Evolutionary conservation across 495 filamentous ascomycete genomes (phyloP).

Genomic region (Lasiosphaeria miniovina): DNA sequence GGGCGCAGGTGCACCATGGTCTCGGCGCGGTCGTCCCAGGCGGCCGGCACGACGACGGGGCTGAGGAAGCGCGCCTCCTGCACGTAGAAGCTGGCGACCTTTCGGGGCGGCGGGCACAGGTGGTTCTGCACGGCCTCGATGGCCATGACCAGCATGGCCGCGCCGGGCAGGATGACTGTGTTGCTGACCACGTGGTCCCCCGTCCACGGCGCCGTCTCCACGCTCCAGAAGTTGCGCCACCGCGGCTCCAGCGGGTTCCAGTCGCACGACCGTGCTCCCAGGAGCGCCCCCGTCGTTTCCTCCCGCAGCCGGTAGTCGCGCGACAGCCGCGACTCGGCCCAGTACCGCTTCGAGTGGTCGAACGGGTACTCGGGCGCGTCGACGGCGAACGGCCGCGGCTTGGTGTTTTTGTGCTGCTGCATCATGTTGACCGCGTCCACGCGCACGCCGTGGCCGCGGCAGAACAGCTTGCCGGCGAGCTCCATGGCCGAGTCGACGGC

Average conservation of each 20-base stretch:
- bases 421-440: slow-evolving; percentile 16
- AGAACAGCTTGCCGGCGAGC: slow-evolving; percentile 32
- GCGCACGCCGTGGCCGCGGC: slow-evolving; percentile 29
- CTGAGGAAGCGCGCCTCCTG: slow-evolving; percentile 34
- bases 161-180: slow-evolving; percentile 50
- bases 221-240: slow-evolving; percentile 43
- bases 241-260: slow-evolving; percentile 39
- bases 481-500: slow-evolving; percentile 27
- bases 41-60: slow-evolving; percentile 32
- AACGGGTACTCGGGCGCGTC: slow-evolving; percentile 40
- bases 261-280: slow-evolving; percentile 38
- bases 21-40: slow-evolving; percentile 29
- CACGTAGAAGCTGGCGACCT: slow-evolving; percentile 27
- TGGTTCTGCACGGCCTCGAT: slow-evolving; percentile 43
- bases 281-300: slow-evolving; percentile 34
- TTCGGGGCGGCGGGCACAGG: slow-evolving; percentile 7
- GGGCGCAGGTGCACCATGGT: slow-evolving; percentile 29
- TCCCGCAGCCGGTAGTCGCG: slow-evolving; percentile 41
- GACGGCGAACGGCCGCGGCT: slow-evolving; percentile 18
- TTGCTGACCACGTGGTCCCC: slow-evolving; percentile 39
- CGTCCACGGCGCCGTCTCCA: slow-evolving; percentile 46
- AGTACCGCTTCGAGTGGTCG: slow-evolving; percentile 35
- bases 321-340: slow-evolving; percentile 39
- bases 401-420: slow-evolving; percentile 13
- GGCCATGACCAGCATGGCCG: slow-evolving; percentile 53